phyloP scores from a whole-genome alignment of 495 filamentous ascomycete species.

The Tuber umbilicatum region DNA sequence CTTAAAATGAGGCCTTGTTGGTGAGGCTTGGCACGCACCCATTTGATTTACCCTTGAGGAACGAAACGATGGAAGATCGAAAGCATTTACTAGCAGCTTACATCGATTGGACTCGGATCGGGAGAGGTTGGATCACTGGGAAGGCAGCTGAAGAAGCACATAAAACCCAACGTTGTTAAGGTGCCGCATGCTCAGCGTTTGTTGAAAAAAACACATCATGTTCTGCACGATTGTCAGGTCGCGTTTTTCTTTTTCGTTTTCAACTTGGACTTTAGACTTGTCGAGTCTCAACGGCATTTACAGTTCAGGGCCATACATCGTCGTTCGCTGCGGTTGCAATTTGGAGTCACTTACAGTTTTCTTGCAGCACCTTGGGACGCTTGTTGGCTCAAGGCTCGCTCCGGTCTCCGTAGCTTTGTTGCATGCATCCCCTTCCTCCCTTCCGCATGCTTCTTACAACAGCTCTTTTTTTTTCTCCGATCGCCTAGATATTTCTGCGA shows the following conservation, averaged over 20 bases:
- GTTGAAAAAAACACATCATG: neutral
- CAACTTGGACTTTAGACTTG: neutral
- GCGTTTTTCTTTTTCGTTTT: conserved; percentile 3
- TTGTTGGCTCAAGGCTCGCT: conserved; percentile 25
- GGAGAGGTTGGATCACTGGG: conserved; percentile 42
- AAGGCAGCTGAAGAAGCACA: conserved; percentile 24
- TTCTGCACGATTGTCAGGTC: neutral
- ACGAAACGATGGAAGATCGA: conserved; percentile 42
- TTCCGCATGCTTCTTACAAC: neutral
- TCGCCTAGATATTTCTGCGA: conserved; percentile 15
- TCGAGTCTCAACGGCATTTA: neutral
- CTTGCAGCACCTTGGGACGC: conserved; percentile 4
- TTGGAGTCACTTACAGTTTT: conserved; percentile 16
- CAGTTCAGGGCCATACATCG: conserved; percentile 8
- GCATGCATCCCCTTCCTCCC: conserved; percentile 28
- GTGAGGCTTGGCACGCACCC: conserved; percentile 27
- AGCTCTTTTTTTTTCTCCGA: neutral
- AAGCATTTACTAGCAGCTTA: conserved; percentile 29
- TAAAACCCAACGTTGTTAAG: conserved; percentile 33
- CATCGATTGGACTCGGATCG: conserved; percentile 42
- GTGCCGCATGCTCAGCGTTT: conserved; percentile 22
- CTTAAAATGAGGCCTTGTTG: conserved; percentile 34
- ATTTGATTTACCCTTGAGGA: conserved; percentile 40
- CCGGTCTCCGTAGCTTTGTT: conserved; percentile 38
- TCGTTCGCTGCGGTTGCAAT: conserved; percentile 24